These are phyloP conservation scores for Saturnispora diversa DNA, from an alignment of 805 yeast genomes.

Conservation along the genomic window DNA sequence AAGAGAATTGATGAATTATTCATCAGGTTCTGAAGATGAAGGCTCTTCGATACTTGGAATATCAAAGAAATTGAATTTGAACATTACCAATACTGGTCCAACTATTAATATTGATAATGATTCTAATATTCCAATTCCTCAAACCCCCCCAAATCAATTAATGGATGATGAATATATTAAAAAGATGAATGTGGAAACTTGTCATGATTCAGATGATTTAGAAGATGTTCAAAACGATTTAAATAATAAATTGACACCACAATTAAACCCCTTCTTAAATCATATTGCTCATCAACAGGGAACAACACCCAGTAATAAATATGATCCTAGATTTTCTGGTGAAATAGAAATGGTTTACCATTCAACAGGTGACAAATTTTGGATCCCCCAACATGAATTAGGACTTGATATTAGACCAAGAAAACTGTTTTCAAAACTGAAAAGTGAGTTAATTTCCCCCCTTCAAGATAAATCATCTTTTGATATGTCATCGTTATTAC, in stretches of 20 bases:
- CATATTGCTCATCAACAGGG: not conserved
- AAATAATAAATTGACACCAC: constrained; percentile 13
- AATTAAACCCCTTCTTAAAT: constrained; percentile 24
- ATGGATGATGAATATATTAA: constrained; percentile 29
- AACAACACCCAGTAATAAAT: not conserved
- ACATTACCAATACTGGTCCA: not conserved
- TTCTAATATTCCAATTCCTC: constrained; percentile 19
- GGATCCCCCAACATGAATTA: constrained; percentile 25
- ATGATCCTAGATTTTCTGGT: constrained; percentile 25
- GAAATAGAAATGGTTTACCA: constrained; percentile 36
- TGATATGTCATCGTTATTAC: constrained; percentile 5
- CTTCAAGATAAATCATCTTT: not conserved
- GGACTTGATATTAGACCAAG: constrained; percentile 35
- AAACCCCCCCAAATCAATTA: constrained; percentile 33
- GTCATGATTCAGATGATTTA: constrained; percentile 16
- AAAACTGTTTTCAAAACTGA: constrained; percentile 10
- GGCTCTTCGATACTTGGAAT: not conserved
- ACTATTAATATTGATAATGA: not conserved
- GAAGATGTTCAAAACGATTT: constrained; percentile 16
- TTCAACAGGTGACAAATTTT: constrained; percentile 34
- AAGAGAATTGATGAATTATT: not conserved
- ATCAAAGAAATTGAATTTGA: constrained; percentile 1
- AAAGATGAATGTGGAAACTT: constrained; percentile 20
- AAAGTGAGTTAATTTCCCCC: constrained; percentile 1
- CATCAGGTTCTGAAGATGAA: not conserved